Evolutionary conservation across 768 basidiomycete species (phyloP), one percentile per base, ranked within the genome.

Genomic region (Tylopilus plumbeoviolaceoides): DNA sequence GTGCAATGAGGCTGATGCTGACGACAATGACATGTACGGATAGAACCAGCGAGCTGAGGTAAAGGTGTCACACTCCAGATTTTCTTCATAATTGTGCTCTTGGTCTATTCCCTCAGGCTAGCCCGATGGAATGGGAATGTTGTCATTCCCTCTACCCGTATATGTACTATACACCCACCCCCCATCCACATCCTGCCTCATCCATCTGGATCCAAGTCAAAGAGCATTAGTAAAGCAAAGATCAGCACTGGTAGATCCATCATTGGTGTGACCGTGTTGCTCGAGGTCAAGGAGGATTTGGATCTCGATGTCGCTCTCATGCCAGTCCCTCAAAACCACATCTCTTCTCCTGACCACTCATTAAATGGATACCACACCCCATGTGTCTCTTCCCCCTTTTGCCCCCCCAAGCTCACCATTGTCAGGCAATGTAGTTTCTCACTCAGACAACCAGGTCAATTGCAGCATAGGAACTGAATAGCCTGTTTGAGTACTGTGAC

Each of bases 231-330:
- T 44, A 69, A 69, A 48, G 55, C 61, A 35, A 68, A 72, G 47
- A 65, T 66, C 20, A 71, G 70, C 49, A 54, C 63, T 14, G 72
- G 74, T 11, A 70, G 74, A 54, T 73, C 78, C 51, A 76, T 78
- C 70, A 67, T 74, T 59, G 78, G 75, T 50, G 82, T 82, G 81
- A 64, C 78, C 17, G 74, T 76, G 12, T 60, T 82, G 1, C 67
- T 81, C 15, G 80, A 81, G 58, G 79, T 78, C 53, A 79, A 82
- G 47, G 81, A 83, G 53, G 70, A 76, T 50, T 25, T 49, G 21
- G 72, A 73, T 45, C 44, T 51, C 21, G 68, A 67, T 8, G 21
- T 12, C 23, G 18, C 54, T 18, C 35, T 36, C 33, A 45, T 48
- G 0, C 47, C 55, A 15, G 52, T 48, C 40, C 55, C 55, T 15